Evolutionary conservation across 148 eudicot species (phyloP).

Genomic region (Silene conica): DNA sequence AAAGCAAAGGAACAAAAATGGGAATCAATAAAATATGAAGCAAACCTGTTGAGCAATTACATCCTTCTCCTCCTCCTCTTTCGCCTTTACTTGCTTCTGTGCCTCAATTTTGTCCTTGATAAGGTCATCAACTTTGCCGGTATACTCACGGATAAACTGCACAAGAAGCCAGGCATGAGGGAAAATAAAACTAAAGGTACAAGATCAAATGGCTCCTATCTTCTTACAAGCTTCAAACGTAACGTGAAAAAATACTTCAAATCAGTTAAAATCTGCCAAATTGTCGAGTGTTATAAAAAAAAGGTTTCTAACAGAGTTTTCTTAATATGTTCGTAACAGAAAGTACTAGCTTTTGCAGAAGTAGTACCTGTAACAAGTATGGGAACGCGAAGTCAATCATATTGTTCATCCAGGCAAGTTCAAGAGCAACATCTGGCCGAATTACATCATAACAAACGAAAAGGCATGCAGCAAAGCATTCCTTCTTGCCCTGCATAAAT

Average conservation of each 20-base stretch:
- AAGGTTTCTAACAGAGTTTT: neutral
- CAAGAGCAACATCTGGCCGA: conserved; percentile 91
- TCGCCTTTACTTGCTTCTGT: conserved; percentile 70
- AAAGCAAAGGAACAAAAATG: neutral
- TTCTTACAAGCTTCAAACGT: neutral
- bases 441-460: conserved; percentile 91
- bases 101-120: conserved; percentile 87
- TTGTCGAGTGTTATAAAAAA: neutral
- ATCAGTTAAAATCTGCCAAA: too few species aligned
- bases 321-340: neutral
- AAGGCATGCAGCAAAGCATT: conserved; percentile 94
- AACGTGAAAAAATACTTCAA: neutral
- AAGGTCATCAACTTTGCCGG: conserved; percentile 94
- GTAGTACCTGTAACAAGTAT: conserved; percentile 79
- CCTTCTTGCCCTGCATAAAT: conserved; percentile 84
- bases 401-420: conserved; percentile 98
- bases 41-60: conserved; percentile 80
- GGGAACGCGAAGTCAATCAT: conserved; percentile 99
- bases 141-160: conserved; percentile 94
- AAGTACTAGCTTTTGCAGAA: neutral
- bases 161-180: conserved; percentile 4
- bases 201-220: neutral
- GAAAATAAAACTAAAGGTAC: neutral
- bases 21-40: neutral
- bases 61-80: conserved; percentile 88